Conservation (phyloP, 495 filamentous ascomycete species). For the Daldinia concentrica region DNA sequence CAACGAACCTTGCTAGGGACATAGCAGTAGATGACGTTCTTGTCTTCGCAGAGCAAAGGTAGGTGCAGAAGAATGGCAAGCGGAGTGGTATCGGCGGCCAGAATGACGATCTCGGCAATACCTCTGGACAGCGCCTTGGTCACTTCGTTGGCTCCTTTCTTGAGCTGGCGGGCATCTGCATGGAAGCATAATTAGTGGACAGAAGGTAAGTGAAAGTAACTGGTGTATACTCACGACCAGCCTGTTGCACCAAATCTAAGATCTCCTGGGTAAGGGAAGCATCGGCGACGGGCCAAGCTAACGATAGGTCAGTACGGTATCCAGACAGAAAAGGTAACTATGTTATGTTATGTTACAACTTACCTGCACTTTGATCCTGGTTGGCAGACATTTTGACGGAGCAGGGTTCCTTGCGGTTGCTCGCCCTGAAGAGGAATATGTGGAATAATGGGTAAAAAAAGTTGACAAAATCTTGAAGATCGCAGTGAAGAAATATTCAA, state of each 20-base stretch:
- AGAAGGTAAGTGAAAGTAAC: neutral
- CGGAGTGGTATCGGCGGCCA: slow-evolving; percentile 86
- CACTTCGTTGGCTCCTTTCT: slow-evolving; percentile 78
- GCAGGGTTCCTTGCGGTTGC: slow-evolving; percentile 72
- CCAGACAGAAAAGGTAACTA: neutral
- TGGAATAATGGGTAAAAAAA: slow-evolving; percentile 17
- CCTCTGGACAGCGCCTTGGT: slow-evolving; percentile 61
- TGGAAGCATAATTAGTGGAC: slow-evolving; percentile 18
- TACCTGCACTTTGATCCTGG: slow-evolving; percentile 62
- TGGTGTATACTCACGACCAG: slow-evolving; percentile 55
- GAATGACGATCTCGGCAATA: slow-evolving; percentile 84
- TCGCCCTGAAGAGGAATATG: slow-evolving; percentile 58
- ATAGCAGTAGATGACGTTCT: slow-evolving; percentile 79
- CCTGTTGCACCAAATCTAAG: slow-evolving; percentile 89
- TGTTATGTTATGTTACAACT: slow-evolving; percentile 1
- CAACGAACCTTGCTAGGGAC: slow-evolving; percentile 61
- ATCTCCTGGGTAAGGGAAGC: slow-evolving; percentile 78
- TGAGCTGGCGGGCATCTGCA: slow-evolving; percentile 78
- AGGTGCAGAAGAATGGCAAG: slow-evolving; percentile 93
- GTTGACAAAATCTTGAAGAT: neutral
- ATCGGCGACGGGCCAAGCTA: slow-evolving; percentile 93
- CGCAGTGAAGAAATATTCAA: slow-evolving; percentile 8
- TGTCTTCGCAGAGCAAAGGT: slow-evolving; percentile 86
- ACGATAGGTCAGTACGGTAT: slow-evolving; percentile 32
- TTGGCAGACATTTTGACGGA: slow-evolving; percentile 58